Base-by-base conservation (phyloP, 768 basidiomycete genomes). In the Crassisporium funariophilum region DNA sequence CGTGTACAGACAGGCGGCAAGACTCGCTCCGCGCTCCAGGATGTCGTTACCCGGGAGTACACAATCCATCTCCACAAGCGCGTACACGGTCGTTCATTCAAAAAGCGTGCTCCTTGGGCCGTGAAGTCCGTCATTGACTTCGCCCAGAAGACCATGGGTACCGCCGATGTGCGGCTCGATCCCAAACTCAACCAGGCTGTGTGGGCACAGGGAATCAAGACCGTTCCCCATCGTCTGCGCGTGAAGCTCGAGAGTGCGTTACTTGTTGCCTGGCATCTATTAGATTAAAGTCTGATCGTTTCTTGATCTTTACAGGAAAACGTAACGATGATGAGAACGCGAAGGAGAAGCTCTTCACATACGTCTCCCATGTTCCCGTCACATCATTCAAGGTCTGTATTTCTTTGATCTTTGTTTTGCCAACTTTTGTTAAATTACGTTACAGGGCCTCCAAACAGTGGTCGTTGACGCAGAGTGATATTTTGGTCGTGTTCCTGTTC, bases 321-420 rank as follows among this genome's bases (percentile, higher is more conserved):
- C 90, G 97, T 63, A 98, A 98, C 70, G 95, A 99, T 72, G 95
- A 98, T 60, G 95, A 99, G 78, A 88, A 86, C 61, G 95, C 97
- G 49, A 97, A 95, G 77, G 95, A 95, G 80, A 97, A 95, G 77
- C 86, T 97, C 46, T 98, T 75, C 79, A 95, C 91, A 22, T 91
- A 93, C 67, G 94, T 90, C 54, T 82, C 82, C 49, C 81, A 89
- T 64, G 85, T 97, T 46, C 76, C 83, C 36, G 90, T 91, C 35
- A 61, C 69, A 6, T 72, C 84, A 35, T 93, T 92, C 86, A 95
- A 95, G 86, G 94, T 86, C 10, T 13, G 5, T 42, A 15, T 12
- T 3, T 43, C 24, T 11, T 34, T 5, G 25, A n/a, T 23, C 11
- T 20, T 6, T 42, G 4, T 5, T 21, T 21, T 15, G 16, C 40